Evolutionary conservation across 1,284 basidiomycete genomes (phyloP).

Genomic region (Trametes polyzona): DNA sequence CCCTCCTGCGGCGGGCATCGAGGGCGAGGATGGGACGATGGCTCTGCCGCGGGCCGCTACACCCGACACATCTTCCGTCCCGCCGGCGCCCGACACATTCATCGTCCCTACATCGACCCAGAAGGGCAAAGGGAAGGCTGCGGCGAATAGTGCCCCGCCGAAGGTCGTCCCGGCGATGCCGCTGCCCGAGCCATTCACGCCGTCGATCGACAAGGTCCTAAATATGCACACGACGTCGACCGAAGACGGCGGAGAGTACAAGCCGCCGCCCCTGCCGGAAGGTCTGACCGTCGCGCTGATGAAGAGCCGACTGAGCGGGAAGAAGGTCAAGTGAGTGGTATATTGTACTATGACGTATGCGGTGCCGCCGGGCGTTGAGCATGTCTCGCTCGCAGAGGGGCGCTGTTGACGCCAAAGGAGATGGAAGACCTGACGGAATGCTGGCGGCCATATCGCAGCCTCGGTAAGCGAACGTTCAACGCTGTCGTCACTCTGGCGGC

Average conservation of each 20-base stretch:
- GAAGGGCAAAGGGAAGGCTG: constrained; percentile 19
- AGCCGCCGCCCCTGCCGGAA: constrained; percentile 52
- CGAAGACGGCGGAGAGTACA: constrained; percentile 15
- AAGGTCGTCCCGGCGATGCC: constrained; percentile 25
- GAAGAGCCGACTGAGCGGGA: constrained; percentile 70
- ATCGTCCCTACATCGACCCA: constrained; percentile 14
- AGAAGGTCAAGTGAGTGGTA: constrained; percentile 76
- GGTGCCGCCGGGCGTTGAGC: neutral
- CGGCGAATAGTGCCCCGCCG: constrained; percentile 8
- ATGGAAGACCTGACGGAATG: constrained; percentile 79
- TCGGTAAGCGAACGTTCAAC: constrained; percentile 67
- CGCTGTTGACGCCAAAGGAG: constrained; percentile 78
- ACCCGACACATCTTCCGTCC: constrained; percentile 30
- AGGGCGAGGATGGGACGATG: neutral
- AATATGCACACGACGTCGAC: constrained; percentile 31
- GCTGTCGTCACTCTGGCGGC: too few relatives aligned
- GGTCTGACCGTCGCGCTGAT: constrained; percentile 65
- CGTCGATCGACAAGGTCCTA: constrained; percentile 62
- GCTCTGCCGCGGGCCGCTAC: constrained; percentile 13
- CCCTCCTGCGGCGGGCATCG: neutral
- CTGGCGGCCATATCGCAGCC: constrained; percentile 82
- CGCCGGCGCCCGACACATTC: constrained; percentile 23
- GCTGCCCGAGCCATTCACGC: constrained; percentile 67
- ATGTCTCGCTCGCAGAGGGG: constrained; percentile 53
- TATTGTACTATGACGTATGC: constrained; percentile 1